These are phyloP conservation scores for Lepidopterella palustris DNA, from an alignment of 495 filamentous ascomycete species.

Conservation along the genomic window DNA sequence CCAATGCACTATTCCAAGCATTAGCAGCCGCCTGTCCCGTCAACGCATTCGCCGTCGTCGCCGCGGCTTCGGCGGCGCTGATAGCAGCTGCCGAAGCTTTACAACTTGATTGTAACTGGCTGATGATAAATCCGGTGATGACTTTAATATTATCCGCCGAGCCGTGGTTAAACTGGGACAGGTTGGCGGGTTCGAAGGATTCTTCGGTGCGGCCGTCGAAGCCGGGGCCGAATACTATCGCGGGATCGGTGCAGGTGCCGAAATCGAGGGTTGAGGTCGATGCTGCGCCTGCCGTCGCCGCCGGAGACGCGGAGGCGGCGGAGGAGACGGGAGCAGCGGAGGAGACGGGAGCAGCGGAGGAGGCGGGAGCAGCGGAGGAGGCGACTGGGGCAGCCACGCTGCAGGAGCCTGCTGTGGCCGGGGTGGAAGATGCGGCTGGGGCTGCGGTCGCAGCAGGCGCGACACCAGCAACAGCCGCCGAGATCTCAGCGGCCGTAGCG, in stretches of 20 bases:
- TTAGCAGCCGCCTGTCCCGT: constrained; percentile 52
- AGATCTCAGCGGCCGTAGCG: constrained; percentile 50
- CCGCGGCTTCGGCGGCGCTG: constrained; percentile 42
- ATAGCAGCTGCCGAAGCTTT: constrained; percentile 45
- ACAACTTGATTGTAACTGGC: constrained; percentile 47
- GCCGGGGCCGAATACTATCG: constrained; percentile 49
- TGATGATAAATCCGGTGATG: constrained; percentile 52
- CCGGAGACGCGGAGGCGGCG: too few relatives aligned
- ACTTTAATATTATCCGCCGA: constrained; percentile 50
- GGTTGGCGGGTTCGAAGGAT: constrained; percentile 47
- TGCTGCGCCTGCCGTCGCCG: constrained; percentile 39
- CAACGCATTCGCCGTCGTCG: constrained; percentile 36
- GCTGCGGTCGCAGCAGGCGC: constrained; percentile 22
- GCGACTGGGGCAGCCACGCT: neutral
- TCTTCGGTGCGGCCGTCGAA: constrained; percentile 48
- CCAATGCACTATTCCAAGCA: constrained; percentile 46
- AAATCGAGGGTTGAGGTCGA: constrained; percentile 40
- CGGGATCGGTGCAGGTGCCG: constrained; percentile 43
- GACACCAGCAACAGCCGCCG: constrained; percentile 42
- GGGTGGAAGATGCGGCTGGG: constrained; percentile 5
- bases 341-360: constrained; percentile 5
- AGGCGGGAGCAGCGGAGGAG: neutral
- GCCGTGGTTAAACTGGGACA: constrained; percentile 52
- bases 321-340: too few relatives aligned
- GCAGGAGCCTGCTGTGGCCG: neutral